Conservation (phyloP, 176 grass and related monocot species). For the Pontederia paniculata region DNA sequence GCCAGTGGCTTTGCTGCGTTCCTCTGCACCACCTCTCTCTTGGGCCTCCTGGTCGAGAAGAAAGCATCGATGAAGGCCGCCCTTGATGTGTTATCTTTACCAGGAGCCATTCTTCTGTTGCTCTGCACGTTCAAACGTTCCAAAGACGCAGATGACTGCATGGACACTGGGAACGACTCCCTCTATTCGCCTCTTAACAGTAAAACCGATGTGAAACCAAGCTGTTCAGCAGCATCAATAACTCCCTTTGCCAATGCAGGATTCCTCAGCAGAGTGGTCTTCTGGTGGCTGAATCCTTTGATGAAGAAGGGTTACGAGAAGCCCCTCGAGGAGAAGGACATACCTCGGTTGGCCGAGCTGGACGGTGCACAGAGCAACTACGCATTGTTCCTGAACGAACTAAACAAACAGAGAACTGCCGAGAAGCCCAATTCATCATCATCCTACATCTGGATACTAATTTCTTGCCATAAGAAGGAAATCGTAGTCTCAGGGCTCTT, state of each 20-base stretch:
- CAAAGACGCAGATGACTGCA: not conserved
- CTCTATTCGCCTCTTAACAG: slow-evolving; percentile 6
- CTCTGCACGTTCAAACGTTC: slow-evolving; percentile 8
- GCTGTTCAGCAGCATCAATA: slow-evolving; percentile 1
- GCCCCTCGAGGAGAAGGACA: slow-evolving; percentile 74
- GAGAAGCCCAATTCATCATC: slow-evolving; percentile 21
- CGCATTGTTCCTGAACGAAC: slow-evolving; percentile 39
- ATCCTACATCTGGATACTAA: slow-evolving; percentile 50
- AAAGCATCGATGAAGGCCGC: not conserved
- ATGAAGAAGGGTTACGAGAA: slow-evolving; percentile 75
- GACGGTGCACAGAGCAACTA: slow-evolving; percentile 51
- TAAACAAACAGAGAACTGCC: slow-evolving; percentile 10
- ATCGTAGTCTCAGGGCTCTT: slow-evolving; percentile 64
- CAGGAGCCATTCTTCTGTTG: slow-evolving; percentile 7
- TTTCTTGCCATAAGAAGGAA: slow-evolving; percentile 62
- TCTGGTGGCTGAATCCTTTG: slow-evolving; percentile 86
- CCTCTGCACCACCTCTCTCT: not conserved
- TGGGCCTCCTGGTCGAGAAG: slow-evolving; percentile 2
- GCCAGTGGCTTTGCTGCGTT: slow-evolving; percentile 6
- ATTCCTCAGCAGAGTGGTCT: slow-evolving; percentile 55
- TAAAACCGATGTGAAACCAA: not conserved
- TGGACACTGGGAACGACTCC: not conserved
- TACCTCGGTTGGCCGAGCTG: slow-evolving; percentile 37
- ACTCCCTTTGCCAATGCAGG: slow-evolving; percentile 53
- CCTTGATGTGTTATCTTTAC: slow-evolving; percentile 10